Evolutionary conservation across 1,284 basidiomycete species (phyloP).

Genomic region (Butyriboletus appendiculatus): DNA sequence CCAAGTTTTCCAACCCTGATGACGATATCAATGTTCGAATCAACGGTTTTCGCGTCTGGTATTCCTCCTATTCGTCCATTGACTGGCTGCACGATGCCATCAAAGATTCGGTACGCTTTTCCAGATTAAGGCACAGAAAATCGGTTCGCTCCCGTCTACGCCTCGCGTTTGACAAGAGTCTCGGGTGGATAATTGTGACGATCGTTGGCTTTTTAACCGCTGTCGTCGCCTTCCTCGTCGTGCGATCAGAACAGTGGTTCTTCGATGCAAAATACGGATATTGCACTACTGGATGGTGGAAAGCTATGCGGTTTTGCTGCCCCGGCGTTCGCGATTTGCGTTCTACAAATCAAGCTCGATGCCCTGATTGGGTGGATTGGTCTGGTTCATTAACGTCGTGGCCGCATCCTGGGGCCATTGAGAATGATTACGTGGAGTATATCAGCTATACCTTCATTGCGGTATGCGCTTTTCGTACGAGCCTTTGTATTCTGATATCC

Average conservation of each 20-base stretch:
- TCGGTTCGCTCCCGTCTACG: conserved; percentile 72
- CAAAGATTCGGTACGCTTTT: conserved; percentile 83
- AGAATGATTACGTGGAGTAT: conserved; percentile 63
- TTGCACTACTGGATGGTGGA: conserved; percentile 72
- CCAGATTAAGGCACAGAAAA: conserved; percentile 63
- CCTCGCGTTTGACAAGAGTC: conserved; percentile 78
- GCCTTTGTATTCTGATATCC: background rate
- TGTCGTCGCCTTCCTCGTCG: conserved; percentile 83
- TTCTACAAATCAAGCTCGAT: conserved; percentile 43
- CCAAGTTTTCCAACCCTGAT: conserved; percentile 37
- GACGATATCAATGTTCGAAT: conserved; percentile 63
- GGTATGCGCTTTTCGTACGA: conserved; percentile 45
- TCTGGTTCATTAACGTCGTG: conserved; percentile 45
- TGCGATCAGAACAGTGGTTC: conserved; percentile 87
- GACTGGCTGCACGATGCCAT: conserved; percentile 95
- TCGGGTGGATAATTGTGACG: conserved; percentile 92
- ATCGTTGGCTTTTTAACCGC: conserved; percentile 86
- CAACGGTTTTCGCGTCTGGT: conserved; percentile 92
- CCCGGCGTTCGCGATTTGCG: conserved; percentile 38
- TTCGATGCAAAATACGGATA: conserved; percentile 95
- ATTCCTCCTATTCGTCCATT: conserved; percentile 80
- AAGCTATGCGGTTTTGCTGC: conserved; percentile 85
- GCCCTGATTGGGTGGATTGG: conserved; percentile 80
- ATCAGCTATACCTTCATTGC: conserved; percentile 76
- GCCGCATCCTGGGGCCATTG: conserved; percentile 17